Percentiles rank a stretch among this genome's conserved stretches.
phyloP scores from a whole-genome alignment of 2,329 filamentous ascomycete genomes.

The Arthrobotrys megalospora region DNA sequence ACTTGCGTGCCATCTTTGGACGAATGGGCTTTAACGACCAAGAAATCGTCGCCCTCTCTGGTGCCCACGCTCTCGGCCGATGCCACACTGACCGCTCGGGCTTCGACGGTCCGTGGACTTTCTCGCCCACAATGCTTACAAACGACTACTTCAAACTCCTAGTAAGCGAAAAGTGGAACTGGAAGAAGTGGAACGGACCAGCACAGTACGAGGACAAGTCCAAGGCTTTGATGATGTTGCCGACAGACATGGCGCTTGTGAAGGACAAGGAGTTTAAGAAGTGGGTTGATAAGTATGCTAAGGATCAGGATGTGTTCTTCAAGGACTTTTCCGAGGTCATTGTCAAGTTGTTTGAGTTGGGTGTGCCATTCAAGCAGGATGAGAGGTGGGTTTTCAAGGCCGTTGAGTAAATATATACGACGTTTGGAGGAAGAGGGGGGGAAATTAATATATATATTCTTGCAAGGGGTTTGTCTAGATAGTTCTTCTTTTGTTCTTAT shows the following conservation, averaged over 20 bases:
- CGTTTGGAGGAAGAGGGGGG: neutral
- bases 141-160: slow-evolving; percentile 96
- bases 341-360: slow-evolving; percentile 89
- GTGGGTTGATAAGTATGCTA: slow-evolving; percentile 88
- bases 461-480: slow-evolving; percentile 18
- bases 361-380: slow-evolving; percentile 85
- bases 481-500: slow-evolving; percentile 21
- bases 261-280: slow-evolving; percentile 89
- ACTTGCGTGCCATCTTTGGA: slow-evolving; percentile 91
- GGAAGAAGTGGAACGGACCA: slow-evolving; percentile 91
- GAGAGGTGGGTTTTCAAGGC: slow-evolving; percentile 79
- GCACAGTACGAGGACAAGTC: slow-evolving; percentile 90
- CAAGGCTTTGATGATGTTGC: slow-evolving; percentile 97
- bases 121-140: slow-evolving; percentile 89
- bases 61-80: slow-evolving; percentile 80
- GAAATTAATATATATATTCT: slow-evolving; percentile 12
- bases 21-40: slow-evolving; percentile 99
- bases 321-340: slow-evolving; percentile 87
- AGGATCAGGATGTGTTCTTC: slow-evolving; percentile 93
- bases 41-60: slow-evolving; percentile 91
- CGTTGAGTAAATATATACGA: slow-evolving; percentile 64
- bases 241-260: slow-evolving; percentile 87
- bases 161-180: slow-evolving; percentile 91
- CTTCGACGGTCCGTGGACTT: slow-evolving; percentile 91
- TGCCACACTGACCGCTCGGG: slow-evolving; percentile 87